Base-by-base conservation (phyloP, 345 rosid species). In the Sonneratia alba region DNA sequence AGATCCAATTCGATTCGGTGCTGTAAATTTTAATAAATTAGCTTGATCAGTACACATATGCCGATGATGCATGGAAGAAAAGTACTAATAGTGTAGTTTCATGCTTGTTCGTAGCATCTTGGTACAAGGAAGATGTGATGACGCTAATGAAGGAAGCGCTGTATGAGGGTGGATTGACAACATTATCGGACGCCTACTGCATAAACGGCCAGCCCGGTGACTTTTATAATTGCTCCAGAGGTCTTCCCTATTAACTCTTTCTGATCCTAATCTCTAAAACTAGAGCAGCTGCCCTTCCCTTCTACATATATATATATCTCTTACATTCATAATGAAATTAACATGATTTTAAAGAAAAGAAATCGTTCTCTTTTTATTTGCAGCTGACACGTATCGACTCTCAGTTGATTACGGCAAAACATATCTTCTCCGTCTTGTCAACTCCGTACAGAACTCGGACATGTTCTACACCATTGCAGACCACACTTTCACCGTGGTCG, bases 151-250 rank as follows among this genome's bases (percentile, higher is more conserved):
- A 72, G 1, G 71, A 69, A 16, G 71, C 75, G 38, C 66, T 70
- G 3, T 36, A 0, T 4, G 56, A 61, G 7, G 85, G 87, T 36
- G 80, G 78, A 12, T 36, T 73, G 56, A 73, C 83, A 0, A 72
- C 74, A 48, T 62, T 72, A 27, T 77, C 87, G 0, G 77, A 80
- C 75, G 87, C 85, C 22, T 74, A 68, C 68, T 77, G 74, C 19
- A 77, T 84, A 56, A 84, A 84, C 53, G 85, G 87, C 61, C 75
- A 74, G 38, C 81, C 87, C 3, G 87, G 87, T 3, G 80, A 78
- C 47, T 71, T 67, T 4, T 75, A 69, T 42, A 55, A 64, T 1
- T 73, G 81, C 75, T 75, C 79, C 71, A 77, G 69, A 34, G 71
- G 70, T 73, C 6, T 5, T 42, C 45, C 45, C 10, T 27, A 27